Base-by-base conservation (phyloP, 495 filamentous ascomycete species). In the Extremus antarcticus region DNA sequence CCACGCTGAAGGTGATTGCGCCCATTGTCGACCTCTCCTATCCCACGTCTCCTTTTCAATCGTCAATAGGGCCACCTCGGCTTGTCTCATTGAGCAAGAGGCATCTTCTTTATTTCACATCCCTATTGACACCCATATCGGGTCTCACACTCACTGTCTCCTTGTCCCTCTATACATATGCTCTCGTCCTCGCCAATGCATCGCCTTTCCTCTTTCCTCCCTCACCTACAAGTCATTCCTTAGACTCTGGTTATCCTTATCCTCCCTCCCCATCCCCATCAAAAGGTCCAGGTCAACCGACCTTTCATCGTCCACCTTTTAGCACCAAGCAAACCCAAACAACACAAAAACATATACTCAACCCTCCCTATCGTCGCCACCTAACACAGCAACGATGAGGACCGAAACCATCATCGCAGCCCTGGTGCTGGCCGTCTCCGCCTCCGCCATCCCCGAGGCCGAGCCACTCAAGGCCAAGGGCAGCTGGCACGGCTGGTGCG, bases 51-150 rank as follows among this genome's bases (percentile, higher is more conserved):
- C 51, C 22, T 46, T 47, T 11, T 54, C 25, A 1, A 45, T 52
- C 32, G 35, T 40, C 50, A 20, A 52, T 41, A 3, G 21, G 29
- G 8, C 17, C 38, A 2, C 9, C 29, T 1, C 41, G 2, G 7
- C 22, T n/a, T 15, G 25, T 32, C 50, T 52, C 2, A 52, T 40
- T 52, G 50, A 52, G 35, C 29, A 35, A 35, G 32, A 23, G 10
- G 22, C 39, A 25, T 46, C 38, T 54, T 17, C 39, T 45, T 54
- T 54, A 45, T 45, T 54, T n/a, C n/a, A 25, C 15, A 3, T 2
- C 4, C 51, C 51, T 54, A 54, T 54, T 54, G 51, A 54, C 39
- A 47, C 41, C 39, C 39, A 23, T 21, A 25, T 54, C 19, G 51
- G 17, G 51, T 23, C 20, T 47, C 21, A 24, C 16, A 19, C 39